Conservation (phyloP, 1,284 basidiomycete species). For the Sphaerobolus stellatus region DNA sequence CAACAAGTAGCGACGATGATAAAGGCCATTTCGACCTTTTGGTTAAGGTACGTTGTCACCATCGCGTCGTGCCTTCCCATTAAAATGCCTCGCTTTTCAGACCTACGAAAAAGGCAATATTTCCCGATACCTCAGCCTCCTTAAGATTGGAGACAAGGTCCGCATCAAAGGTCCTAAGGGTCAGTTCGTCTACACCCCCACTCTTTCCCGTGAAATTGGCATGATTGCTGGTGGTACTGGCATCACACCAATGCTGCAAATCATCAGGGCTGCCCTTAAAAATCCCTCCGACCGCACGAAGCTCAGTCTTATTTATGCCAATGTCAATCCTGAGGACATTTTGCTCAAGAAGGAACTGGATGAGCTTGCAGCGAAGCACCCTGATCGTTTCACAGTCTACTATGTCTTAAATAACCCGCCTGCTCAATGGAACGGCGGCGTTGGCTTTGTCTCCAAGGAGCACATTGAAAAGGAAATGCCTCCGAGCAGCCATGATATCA, state of each 20-base stretch:
- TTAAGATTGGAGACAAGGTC: conserved; percentile 84
- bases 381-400: conserved; percentile 75
- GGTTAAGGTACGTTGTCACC: conserved; percentile 71
- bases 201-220: conserved; percentile 73
- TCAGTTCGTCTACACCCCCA: conserved; percentile 79
- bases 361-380: conserved; percentile 67
- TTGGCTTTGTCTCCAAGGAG: conserved; percentile 93
- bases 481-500: conserved; percentile 63
- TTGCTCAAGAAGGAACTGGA: conserved; percentile 87
- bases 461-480: conserved; percentile 82
- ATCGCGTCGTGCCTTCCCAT: conserved; percentile 1
- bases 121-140: conserved; percentile 76
- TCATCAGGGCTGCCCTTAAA: conserved; percentile 87
- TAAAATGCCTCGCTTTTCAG: conserved; percentile 40
- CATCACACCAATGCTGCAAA: conserved; percentile 98
- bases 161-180: conserved; percentile 96
- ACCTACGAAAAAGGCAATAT: conserved; percentile 97
- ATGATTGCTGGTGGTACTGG: conserved; percentile 98
- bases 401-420: conserved; percentile 96
- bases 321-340: conserved; percentile 88
- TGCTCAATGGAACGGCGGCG: conserved; percentile 80
- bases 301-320: conserved; percentile 91
- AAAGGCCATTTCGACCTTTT: conserved; percentile 93
- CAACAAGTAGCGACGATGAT: conserved; percentile 90
- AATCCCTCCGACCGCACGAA: conserved; percentile 83